Base-by-base conservation (phyloP, 495 filamentous ascomycete species). In the Talaromyces wortmannii region DNA sequence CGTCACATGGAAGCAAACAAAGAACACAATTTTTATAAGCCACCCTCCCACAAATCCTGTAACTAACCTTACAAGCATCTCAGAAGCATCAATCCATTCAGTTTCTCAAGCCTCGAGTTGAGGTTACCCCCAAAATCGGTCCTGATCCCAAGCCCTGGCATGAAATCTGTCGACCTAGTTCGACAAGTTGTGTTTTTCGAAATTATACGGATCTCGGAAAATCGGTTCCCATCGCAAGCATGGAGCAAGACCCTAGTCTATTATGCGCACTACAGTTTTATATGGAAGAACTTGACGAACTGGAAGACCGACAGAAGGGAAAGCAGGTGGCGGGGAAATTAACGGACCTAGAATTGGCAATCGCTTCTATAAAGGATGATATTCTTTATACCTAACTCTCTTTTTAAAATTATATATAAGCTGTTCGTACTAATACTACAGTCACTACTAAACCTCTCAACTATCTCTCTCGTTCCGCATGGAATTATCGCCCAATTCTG, bases 251-350 rank as follows among this genome's bases (percentile, higher is more conserved):
- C 36, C 13, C 5, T 13, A 40, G 13, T 40, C 1, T 40, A 40
- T 8, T 10, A 13, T 40, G 13, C 13, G 51, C 51, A 12, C 18
- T 53, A 36, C 40, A 15, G 15, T 29, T 54, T 30, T 33, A 12
- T 4, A 11, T 54, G 12, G 56, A 54, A 31, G 32, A 58, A 5
- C 44, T 58, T 2, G 30, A 40, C 2, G 50, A 47, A 12, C 32
- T 53, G n/a, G 56, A 48, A 42, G 1, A 42, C 13, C 44, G 16
- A 32, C 57, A 59, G 46, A 55, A 55, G 29, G 53, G 53, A 7
- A 55, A 55, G 18, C 53, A 49, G n/a, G 5, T 7, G 0, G 30
- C 29, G 0, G 43, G 53, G 2, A 13, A 49, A 2, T 7, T 31
- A 15, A 55, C 53, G 11, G 45, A 55, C 11, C 4, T 11, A 1